Evolutionary conservation across 192 early-diverging fungal species (phyloP).

Genomic region (Anaeromyces robustus): DNA sequence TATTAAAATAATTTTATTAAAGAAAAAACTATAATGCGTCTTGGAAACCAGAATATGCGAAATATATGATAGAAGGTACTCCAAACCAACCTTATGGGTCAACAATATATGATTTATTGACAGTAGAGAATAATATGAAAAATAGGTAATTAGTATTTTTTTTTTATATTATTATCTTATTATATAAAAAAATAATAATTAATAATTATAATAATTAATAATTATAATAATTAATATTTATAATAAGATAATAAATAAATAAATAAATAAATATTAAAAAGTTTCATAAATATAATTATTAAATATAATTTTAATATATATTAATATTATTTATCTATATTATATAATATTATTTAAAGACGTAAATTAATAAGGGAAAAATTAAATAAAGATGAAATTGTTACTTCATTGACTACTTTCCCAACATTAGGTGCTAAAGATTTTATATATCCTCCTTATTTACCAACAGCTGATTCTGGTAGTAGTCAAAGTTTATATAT

Average conservation of each 20-base stretch:
- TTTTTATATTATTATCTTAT: too few relatives aligned
- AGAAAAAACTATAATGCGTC: slow-evolving; percentile 45
- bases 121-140: slow-evolving; percentile 82
- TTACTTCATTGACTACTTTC: slow-evolving; percentile 72
- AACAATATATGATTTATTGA: slow-evolving; percentile 57
- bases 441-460: slow-evolving; percentile 49
- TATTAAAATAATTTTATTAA: background rate
- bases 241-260: too few relatives aligned
- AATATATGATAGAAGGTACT: slow-evolving; percentile 93
- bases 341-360: slow-evolving; percentile 16
- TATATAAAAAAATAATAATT: too few relatives aligned
- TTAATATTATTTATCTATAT: too few relatives aligned
- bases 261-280: too few relatives aligned
- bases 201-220: too few relatives aligned
- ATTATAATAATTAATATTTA: too few relatives aligned
- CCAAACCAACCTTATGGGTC: slow-evolving; percentile 82
- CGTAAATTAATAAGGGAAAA: slow-evolving; percentile 46
- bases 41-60: slow-evolving; percentile 93
- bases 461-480: slow-evolving; percentile 11
- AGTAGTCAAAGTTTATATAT: slow-evolving; percentile 77
- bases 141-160: background rate
- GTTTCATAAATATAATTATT: too few relatives aligned
- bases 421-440: slow-evolving; percentile 75
- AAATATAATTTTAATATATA: too few relatives aligned
- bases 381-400: slow-evolving; percentile 54